Conservation (phyloP, 2,329 filamentous ascomycete genomes). For the Scedosporium aurantiacum region DNA sequence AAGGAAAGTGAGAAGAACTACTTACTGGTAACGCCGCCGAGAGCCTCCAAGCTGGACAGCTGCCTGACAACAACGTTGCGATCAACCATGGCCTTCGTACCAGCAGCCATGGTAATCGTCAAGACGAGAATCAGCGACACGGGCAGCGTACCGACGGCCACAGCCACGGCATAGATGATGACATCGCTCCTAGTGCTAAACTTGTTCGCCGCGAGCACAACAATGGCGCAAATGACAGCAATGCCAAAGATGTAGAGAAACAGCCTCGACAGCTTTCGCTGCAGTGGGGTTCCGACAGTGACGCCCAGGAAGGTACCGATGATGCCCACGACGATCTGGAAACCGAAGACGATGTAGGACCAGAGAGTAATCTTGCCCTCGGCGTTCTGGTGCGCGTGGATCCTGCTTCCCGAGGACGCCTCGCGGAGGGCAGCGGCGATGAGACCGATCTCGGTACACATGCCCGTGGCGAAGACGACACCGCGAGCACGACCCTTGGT, state of each 20-base stretch:
- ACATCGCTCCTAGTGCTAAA: conserved; percentile 45
- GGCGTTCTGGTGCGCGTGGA: conserved; percentile 36
- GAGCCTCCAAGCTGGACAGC: conserved; percentile 41
- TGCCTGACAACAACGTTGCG: conserved; percentile 42
- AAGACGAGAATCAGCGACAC: conserved; percentile 38
- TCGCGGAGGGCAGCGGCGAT: conserved; percentile 40
- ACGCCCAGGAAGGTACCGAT: conserved; percentile 55
- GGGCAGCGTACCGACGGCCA: conserved; percentile 38
- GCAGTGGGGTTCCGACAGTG: conserved; percentile 58
- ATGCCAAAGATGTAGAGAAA: conserved; percentile 57
- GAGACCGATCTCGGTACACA: conserved; percentile 47
- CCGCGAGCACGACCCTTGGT: conserved; percentile 46
- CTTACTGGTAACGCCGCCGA: conserved; percentile 48
- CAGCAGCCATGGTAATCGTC: conserved; percentile 48
- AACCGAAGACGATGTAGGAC: conserved; percentile 34
- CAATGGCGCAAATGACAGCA: conserved; percentile 56
- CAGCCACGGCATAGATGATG: conserved; percentile 41
- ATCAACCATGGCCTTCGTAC: conserved; percentile 40
- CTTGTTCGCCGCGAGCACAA: conserved; percentile 54
- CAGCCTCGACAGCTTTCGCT: conserved; percentile 58
- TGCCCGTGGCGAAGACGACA: conserved; percentile 49
- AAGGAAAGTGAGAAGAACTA: conserved; percentile 11
- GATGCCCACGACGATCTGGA: conserved; percentile 42
- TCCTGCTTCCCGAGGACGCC: conserved; percentile 38
- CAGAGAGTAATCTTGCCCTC: conserved; percentile 40